These are phyloP conservation scores for Astrephomene gubernaculifera DNA, from an alignment of 139 green algal genomes.

Conservation along the genomic window DNA sequence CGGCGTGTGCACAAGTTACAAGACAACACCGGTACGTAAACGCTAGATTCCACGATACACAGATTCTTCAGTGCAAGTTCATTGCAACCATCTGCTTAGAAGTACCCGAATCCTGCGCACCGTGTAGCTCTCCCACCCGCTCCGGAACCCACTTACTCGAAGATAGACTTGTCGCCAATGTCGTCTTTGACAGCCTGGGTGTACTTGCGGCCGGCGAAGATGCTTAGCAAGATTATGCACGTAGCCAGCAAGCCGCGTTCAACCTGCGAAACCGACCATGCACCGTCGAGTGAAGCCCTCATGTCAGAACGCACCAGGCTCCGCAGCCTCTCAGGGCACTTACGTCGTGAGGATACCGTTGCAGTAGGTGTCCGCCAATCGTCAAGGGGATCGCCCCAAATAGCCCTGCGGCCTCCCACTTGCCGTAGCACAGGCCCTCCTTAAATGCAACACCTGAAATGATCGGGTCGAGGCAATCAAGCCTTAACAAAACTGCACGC, in stretches of 20 bases:
- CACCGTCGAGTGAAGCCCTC: too few species aligned
- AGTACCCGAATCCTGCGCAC: too few species aligned
- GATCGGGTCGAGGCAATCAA: not conserved
- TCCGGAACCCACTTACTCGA: conserved; percentile 59
- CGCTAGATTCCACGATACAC: too few species aligned
- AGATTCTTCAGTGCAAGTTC: too few species aligned
- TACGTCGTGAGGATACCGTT: conserved; percentile 43
- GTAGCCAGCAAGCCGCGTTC: conserved; percentile 52
- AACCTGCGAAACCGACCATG: not conserved
- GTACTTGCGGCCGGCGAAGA: conserved; percentile 93
- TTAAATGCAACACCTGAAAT: conserved; percentile 85
- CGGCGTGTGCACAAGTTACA: too few species aligned
- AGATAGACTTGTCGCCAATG: conserved; percentile 94
- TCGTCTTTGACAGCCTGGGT: conserved; percentile 93
- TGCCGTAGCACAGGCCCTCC: conserved; percentile 80
- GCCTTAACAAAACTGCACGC: too few species aligned
- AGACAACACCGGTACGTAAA: not conserved
- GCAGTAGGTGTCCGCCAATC: conserved; percentile 62
- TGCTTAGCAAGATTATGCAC: conserved; percentile 45
- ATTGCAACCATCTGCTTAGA: too few species aligned
- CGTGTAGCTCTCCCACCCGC: too few species aligned
- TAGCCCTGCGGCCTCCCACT: conserved; percentile 67
- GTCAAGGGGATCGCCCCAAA: conserved; percentile 77
- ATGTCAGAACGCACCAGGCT: too few species aligned
- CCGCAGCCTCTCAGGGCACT: not conserved